Evolutionary conservation across 306 rosid species (phyloP), one percentile per base, ranked within the genome.

Genomic region (Glycine soja): DNA sequence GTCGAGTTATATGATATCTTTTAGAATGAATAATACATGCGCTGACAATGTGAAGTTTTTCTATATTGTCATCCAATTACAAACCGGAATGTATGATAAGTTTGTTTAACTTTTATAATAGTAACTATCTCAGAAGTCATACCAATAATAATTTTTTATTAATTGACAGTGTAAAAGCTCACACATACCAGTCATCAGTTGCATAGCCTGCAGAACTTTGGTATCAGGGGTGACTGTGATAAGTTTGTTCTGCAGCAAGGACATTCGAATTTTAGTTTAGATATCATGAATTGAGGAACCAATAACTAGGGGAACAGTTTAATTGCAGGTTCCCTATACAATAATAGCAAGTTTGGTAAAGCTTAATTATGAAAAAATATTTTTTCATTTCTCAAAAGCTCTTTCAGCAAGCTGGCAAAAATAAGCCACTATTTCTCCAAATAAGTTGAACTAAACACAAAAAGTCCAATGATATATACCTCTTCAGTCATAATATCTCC

Each of bases 401-500:
- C 42, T 10, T 11, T 30, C 16, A 30, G 67, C 67, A 61, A 61
- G 10, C 3, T 36, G 3, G 47, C 47, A 64, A 40, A 36, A 34
- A 63, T 36, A 63, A 63, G 15, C 15, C 5, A 36, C 34, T 24
- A 13, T 36, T 64, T 64, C 24, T 64, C 18, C 42, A 64, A 64
- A 13, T 63, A 59, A 59, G 38, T 32, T 59, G 42, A 30, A 62
- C 16, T 62, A 32, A 62, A 7, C 70, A 63, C 10, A 36, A 64
- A 5, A 69, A 69, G 19, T 19, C 8, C 63, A 42, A 61, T 32
- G 61, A 47, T 18, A 66, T 19, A 67, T 93, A 96, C 99, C 98
- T 96, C 99, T 81, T 96, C 99, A 10, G 99, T 96, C 99, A 96
- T 96, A 77, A 96, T 96, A 84, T 96, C 99, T 72, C 99, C 99